Evolutionary conservation across 164 flowering plant species (phyloP), one percentile per base, ranked within the genome.

Genomic region (Vitis amurensis): DNA sequence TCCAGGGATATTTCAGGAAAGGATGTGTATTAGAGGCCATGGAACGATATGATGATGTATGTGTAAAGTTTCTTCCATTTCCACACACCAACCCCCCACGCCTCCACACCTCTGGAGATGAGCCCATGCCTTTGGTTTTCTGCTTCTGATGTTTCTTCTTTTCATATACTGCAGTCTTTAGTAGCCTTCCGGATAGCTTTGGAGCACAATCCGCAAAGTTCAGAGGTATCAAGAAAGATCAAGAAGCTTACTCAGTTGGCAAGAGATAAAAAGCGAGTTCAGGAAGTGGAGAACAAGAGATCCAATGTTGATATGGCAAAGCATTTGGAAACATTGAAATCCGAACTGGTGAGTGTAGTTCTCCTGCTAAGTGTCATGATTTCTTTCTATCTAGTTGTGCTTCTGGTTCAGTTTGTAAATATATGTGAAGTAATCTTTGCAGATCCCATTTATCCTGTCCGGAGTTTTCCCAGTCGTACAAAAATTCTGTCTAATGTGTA

Each of bases 1-100:
- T 81, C 31, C 83, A 94, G 97, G 97, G 99, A 11, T 89, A 91
- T 79, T 95, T 91, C 83, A 85, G 99, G 79, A 95, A 95, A 86
- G 99, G 99, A 67, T 92, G 93, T 61, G 75, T 90, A 29, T 72
- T 92, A 67, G 99, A 95, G 80, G 96, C 98, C 59, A 85, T 95
- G 99, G 94, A 89, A 70, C 80, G 76, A 80, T 91, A 88, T 78
- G 93, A 90, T 72, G 97, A 95, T 73, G 99, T 95, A 81, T 29
- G 87, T 69, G 55, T 50, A 6, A 3, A 11, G 3, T 9, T 44
- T 59, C 8, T 37, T 56, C 8, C 44, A 11, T 58, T 2, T 50
- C 13, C 66, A 59, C 4, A 8, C 50, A 12, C 5, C 23, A 7
- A 9, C 4, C n/a, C 13, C 2, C 50, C 52, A 14, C 11, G 17